phyloP scores from a whole-genome alignment of 768 basidiomycete species.

The Leccinum uliginosum region DNA sequence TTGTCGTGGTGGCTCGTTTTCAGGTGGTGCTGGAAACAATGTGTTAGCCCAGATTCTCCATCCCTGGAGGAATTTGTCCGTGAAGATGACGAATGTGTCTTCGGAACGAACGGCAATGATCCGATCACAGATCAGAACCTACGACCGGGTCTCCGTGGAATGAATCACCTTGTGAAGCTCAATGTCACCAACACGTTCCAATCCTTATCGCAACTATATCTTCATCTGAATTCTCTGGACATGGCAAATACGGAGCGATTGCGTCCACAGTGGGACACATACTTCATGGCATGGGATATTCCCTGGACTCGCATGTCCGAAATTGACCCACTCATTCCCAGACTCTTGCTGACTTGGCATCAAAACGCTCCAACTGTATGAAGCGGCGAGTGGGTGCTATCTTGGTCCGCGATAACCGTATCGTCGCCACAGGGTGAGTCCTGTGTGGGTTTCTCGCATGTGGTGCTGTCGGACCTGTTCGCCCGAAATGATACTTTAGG shows the following conservation, averaged over 20 bases:
- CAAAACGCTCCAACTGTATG: constrained; percentile 92
- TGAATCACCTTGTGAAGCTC: constrained; percentile 50
- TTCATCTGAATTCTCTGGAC: constrained; percentile 64
- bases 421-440: constrained; percentile 72
- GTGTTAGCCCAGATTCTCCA: constrained; percentile 15
- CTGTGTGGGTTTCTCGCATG: background rate
- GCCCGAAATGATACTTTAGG: constrained; percentile 33
- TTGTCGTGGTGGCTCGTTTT: constrained; percentile 3
- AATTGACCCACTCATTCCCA: constrained; percentile 28
- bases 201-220: constrained; percentile 48
- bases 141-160: constrained; percentile 16
- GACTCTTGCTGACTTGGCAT: constrained; percentile 88
- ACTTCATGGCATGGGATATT: constrained; percentile 77
- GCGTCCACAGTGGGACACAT: constrained; percentile 90
- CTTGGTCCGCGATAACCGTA: constrained; percentile 77
- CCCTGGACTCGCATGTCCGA: background rate
- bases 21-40: constrained; percentile 7
- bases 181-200: constrained; percentile 63
- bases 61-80: constrained; percentile 72
- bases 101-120: constrained; percentile 37
- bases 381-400: constrained; percentile 95
- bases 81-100: constrained; percentile 65
- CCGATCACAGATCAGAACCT: constrained; percentile 19
- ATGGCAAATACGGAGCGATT: constrained; percentile 70
- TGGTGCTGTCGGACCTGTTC: constrained; percentile 2